These are phyloP conservation scores for Chamaecrista fasciculata DNA, from an alignment of 306 rosid genomes.

Conservation along the genomic window DNA sequence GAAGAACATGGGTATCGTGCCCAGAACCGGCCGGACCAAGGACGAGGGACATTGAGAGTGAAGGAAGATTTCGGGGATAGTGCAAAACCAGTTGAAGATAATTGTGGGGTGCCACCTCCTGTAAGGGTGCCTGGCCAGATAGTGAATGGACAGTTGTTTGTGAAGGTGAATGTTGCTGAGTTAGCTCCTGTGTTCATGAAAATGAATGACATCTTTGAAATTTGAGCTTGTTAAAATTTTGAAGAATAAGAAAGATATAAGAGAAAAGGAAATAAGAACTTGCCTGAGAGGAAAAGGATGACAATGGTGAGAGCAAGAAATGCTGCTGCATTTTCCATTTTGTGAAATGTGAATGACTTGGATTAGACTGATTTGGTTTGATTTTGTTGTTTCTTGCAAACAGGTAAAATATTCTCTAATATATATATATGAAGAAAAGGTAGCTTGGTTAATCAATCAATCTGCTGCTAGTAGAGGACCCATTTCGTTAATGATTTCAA, in stretches of 20 bases:
- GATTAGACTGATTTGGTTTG: neutral
- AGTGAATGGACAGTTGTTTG: conserved; percentile 37
- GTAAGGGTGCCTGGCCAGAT: conserved; percentile 42
- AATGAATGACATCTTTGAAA: neutral
- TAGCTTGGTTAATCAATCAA: conserved; percentile 1
- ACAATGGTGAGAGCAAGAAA: conserved; percentile 15
- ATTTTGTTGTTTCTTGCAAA: neutral
- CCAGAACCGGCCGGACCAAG: conserved; percentile 48
- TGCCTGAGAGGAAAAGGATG: conserved; percentile 28
- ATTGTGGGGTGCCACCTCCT: conserved; percentile 28
- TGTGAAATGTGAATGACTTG: conserved; percentile 7
- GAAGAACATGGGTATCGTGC: conserved; percentile 31
- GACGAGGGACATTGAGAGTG: neutral
- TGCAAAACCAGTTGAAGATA: conserved; percentile 27
- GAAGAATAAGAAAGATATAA: neutral
- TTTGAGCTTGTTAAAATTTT: neutral
- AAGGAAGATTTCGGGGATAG: conserved; percentile 15
- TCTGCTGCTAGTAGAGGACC: neutral
- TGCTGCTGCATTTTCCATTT: conserved; percentile 20
- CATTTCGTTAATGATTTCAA: conserved; percentile 4
- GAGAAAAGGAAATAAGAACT: neutral
- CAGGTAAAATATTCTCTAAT: neutral
- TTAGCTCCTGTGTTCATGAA: conserved; percentile 22
- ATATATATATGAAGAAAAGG: neutral
- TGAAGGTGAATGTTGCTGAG: conserved; percentile 32